Percentiles rank a stretch among this genome's conserved stretches.
Conservation (phyloP, 148 eudicot genomes). For the Camellia granthamiana region DNA sequence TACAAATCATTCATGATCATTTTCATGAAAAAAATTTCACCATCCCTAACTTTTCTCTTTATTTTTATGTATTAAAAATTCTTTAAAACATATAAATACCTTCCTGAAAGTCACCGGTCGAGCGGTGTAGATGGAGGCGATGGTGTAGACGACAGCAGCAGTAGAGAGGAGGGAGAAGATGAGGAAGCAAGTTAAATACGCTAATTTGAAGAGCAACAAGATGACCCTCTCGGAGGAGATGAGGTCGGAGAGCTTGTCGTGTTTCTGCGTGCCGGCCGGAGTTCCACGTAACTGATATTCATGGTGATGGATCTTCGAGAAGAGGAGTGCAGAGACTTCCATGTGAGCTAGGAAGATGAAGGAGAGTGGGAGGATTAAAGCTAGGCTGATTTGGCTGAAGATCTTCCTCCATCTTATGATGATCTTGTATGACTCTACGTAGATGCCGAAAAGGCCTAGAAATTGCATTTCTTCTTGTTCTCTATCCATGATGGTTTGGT, state of each 20-base stretch:
- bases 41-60: no score
- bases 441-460: conserved; percentile 25
- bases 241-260: conserved; percentile 7
- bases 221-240: conserved; percentile 15
- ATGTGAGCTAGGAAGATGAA: conserved; percentile 33
- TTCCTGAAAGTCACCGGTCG: conserved; percentile 16
- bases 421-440: conserved; percentile 27
- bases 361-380: conserved; percentile 31
- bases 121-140: conserved; percentile 28
- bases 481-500: conserved; percentile 21
- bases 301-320: conserved; percentile 7
- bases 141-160: conserved; percentile 29
- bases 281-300: neutral
- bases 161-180: conserved; percentile 35
- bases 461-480: conserved; percentile 38
- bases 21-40: no score
- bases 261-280: neutral
- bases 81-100: no score
- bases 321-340: conserved; percentile 14
- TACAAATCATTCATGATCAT: no score
- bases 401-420: conserved; percentile 18
- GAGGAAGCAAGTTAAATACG: conserved; percentile 15
- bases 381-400: conserved; percentile 25
- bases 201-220: conserved; percentile 13
- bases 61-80: no score